Evolutionary conservation across 2,329 filamentous ascomycete species (phyloP), one percentile per base, ranked within the genome.

Genomic region (Aspergillus pseudotamarii): DNA sequence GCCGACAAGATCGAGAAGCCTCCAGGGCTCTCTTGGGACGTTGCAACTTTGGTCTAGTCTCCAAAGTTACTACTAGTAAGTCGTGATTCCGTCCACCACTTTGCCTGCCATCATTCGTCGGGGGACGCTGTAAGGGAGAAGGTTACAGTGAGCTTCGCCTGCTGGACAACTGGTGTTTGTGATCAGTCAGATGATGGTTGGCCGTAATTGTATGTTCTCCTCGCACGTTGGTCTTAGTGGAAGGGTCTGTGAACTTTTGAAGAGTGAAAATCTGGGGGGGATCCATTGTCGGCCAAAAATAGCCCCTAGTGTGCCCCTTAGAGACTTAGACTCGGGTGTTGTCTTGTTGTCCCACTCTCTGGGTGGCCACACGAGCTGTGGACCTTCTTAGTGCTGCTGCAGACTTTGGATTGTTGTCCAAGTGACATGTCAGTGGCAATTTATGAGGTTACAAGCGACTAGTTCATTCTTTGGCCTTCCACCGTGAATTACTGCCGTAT

Each of bases 191-290:
- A 58, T 36, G 43, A 46, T 14, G 12, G 36, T 23, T 23, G 55
- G 26, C 26, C 30, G 26, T 21, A n/a, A 38, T 38, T 58, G 26
- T 26, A 10, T 46, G 45, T 23, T 14, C 50, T 58, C n/a, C 28
- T 14, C 21, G 51, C 51, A 36, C 32, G 51, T 55, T 14, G 23
- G 45, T 26, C 45, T 48, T 26, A 26, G 12, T 26, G 19, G 32
- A 56, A 57, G 55, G 23, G 45, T 41, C 30, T 11, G 28, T 38
- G 32, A 34, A 34, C 32, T 34, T 34, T 34, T 34, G 32, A 55
- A 55, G 45, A 38, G n/a, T 41, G 57, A 59, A 59, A 59, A 59
- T 59, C 57, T 59, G 57, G 57, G 57, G 57, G 57, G 48, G 45
- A 55, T 55, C 51, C 51, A 55, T 55, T 55, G 34, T 26, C 45